Evolutionary conservation across 306 rosid species (phyloP), one percentile per base, ranked within the genome.

Genomic region (Medicago lupulina): DNA sequence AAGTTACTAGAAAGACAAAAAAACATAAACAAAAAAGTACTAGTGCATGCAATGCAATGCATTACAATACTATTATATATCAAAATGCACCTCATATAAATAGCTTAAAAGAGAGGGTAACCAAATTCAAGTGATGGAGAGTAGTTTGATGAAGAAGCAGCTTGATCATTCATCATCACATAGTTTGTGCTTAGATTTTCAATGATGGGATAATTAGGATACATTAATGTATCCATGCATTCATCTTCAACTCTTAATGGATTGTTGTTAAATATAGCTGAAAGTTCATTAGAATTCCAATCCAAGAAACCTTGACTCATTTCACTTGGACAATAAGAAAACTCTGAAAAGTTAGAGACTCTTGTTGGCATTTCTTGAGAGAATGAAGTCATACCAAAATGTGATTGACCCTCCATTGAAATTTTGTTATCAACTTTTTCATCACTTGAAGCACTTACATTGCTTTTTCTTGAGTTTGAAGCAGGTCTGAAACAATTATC

Each of bases 241-340:
- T 67, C 88, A 74, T 88, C 81, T 83, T 88, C 96, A 68, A 28
- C 76, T 80, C 83, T 73, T 66, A 81, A 67, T 15, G 84, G 49
- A n/a, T 68, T 68, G 50, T 79, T 86, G 58, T 79, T 86, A 57
- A 84, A 63, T 67, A 87, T 82, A 46, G 88, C 88, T 58, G 97
- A 94, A 54, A 91, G 90, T 67, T 91, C 98, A 65, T 84, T 83
- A 3, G 82, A 73, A 70, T 80, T 72, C 83, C 83, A 31, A 80
- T 81, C 96, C 89, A 87, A 88, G 13, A 83, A 62, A 57, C 91
- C 98, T 40, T 80, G 80, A 76, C 81, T 75, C 31, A 81, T 17
- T 75, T 84, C 90, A 81, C 85, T 86, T 76, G 82, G 81, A 82
- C 77, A 80, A 77, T 78, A 68, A 85, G 83, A 69, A 85, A 80